These are phyloP conservation scores for Microsporum canis DNA, from an alignment of 2,329 filamentous ascomycete genomes.

Conservation along the genomic window DNA sequence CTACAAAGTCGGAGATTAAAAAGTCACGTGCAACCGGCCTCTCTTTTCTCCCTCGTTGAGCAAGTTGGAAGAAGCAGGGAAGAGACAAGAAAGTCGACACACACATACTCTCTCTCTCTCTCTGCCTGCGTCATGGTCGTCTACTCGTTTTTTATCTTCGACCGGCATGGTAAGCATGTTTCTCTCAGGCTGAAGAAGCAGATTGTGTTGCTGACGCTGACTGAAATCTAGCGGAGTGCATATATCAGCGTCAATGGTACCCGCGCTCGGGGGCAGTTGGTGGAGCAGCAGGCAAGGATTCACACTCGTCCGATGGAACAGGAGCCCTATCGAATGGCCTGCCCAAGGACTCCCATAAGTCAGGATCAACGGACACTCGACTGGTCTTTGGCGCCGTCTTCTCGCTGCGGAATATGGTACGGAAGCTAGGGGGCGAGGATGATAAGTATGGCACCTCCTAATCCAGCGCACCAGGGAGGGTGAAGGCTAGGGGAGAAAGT, in stretches of 20 bases:
- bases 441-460: conserved; percentile 45
- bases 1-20: not conserved
- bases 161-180: conserved; percentile 67
- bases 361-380: conserved; percentile 74
- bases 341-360: conserved; percentile 15
- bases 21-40: not conserved
- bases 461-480: not conserved
- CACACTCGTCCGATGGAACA: conserved; percentile 24
- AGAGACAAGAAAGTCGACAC: not conserved
- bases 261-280: conserved; percentile 38
- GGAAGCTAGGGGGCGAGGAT: conserved; percentile 85
- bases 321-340: conserved; percentile 33
- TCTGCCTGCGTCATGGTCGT: conserved; percentile 56
- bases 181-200: not conserved
- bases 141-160: conserved; percentile 98
- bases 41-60: not conserved
- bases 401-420: conserved; percentile 90
- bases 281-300: conserved; percentile 28
- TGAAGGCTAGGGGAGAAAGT: not conserved
- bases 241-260: conserved; percentile 84
- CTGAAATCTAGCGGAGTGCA: conserved; percentile 69
- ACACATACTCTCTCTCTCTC: not conserved
- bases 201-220: not conserved
- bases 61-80: not conserved
- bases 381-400: conserved; percentile 96